Evolutionary conservation across 192 early-diverging fungal genomes (phyloP), one percentile per base, ranked within the genome.

Genomic region (Coemansia sp.): DNA sequence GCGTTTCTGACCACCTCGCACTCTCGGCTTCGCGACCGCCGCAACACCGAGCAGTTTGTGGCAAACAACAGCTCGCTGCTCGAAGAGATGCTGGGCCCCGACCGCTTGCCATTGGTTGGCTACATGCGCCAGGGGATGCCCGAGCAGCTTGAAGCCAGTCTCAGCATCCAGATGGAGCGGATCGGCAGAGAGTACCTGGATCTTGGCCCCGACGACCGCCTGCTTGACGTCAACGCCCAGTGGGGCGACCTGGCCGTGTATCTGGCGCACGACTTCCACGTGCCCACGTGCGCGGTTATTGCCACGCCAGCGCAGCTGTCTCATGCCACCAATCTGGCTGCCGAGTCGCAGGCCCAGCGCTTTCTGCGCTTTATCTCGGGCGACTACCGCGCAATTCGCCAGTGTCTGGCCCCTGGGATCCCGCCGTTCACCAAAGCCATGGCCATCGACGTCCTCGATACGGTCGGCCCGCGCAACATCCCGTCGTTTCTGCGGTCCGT

Each of bases 181-280:
- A 29, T 79, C 4, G 65, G 55, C 50, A 55, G 52, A 12, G 70
- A 79, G 38, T 69, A 74, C 32, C 51, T 79, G 45, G 70, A 73
- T 44, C 59, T 79, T 49, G 60, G 60, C 15, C 52, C 65, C 10
- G 63, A 73, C 21, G 77, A 79, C 35, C 70, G 70, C 6, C 46
- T 79, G 34, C 58, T 79, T 9, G 70, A 73, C 23, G 38, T 67
- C 30, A 59, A 61, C 30, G 59, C 66, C 27, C 66, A 67, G 34
- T 79, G 77, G 77, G 77, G 77, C 26, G 70, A 73, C 26, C n/a
- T 79, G 50, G 65, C 70, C 6, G 64, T 79, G 29, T 73, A 69
- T 12, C 34, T 73, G 46, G 62, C 64, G 2, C 70, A 72, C 44
- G 63, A 66, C 41, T 62, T 52, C 19, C 57, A 61, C 15, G 63